Conservation (phyloP, 495 filamentous ascomycete species). For the Penicillium taxi region DNA sequence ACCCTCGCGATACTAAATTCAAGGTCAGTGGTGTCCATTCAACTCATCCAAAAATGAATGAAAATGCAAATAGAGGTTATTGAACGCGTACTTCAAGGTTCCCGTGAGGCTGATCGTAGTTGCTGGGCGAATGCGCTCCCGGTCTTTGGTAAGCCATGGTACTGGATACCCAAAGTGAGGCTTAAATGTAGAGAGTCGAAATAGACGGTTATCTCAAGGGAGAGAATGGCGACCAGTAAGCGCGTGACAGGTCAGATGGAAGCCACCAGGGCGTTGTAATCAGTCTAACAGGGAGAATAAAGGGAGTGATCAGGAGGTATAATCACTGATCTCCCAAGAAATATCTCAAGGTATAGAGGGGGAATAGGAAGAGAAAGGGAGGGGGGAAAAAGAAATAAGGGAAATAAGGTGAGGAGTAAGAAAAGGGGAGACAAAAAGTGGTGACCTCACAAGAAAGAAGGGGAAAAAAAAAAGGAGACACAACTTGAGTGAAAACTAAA, state of each 20-base stretch:
- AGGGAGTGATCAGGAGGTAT: too few relatives aligned
- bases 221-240: constrained; percentile 24
- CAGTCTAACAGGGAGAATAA: constrained; percentile 2
- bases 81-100: constrained; percentile 17
- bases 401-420: constrained; percentile 8
- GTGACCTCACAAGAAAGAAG: too few relatives aligned
- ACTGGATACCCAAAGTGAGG: constrained; percentile 9
- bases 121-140: constrained; percentile 29
- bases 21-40: too few relatives aligned
- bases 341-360: constrained; percentile 3
- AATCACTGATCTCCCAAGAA: background rate
- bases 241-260: constrained; percentile 4
- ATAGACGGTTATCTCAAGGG: too few relatives aligned
- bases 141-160: constrained; percentile 52
- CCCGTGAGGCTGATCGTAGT: constrained; percentile 50
- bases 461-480: too few relatives aligned
- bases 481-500: too few relatives aligned
- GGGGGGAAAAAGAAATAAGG: constrained; percentile 4
- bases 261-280: constrained; percentile 16
- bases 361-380: constrained; percentile 7
- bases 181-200: constrained; percentile 4
- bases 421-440: constrained; percentile 1
- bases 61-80: too few relatives aligned
- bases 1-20: constrained; percentile 45
- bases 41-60: too few relatives aligned